phyloP scores from a whole-genome alignment of 345 rosid species.

The Boechera stricta region DNA sequence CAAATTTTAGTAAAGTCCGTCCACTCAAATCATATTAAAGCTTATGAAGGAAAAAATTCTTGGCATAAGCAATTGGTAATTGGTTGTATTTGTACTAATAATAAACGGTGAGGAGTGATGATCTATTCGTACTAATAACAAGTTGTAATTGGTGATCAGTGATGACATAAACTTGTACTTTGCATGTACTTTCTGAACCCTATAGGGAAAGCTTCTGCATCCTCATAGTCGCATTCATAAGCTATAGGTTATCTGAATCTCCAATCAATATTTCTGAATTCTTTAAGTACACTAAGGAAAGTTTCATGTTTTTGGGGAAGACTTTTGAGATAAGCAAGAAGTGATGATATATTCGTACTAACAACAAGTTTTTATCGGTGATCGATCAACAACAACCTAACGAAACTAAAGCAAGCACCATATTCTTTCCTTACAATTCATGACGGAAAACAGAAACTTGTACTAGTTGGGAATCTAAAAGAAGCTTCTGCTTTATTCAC shows the following conservation, averaged over 20 bases:
- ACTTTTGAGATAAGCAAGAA: neutral
- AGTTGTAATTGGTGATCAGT: neutral
- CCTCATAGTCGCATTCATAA: neutral
- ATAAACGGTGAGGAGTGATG: neutral
- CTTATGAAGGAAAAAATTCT: neutral
- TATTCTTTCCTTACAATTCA: neutral
- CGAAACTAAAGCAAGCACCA: neutral
- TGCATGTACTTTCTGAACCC: neutral
- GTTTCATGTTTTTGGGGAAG: neutral
- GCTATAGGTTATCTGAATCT: neutral
- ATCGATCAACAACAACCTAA: neutral
- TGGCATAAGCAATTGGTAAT: neutral
- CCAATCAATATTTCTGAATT: neutral
- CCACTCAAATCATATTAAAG: neutral
- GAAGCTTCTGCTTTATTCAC: neutral
- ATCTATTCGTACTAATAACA: neutral
- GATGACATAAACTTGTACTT: neutral
- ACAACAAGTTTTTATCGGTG: neutral
- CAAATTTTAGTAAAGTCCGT: slow-evolving; percentile 11
- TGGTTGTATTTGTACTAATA: too few species aligned
- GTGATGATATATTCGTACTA: neutral
- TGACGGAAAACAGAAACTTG: neutral
- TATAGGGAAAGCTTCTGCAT: neutral
- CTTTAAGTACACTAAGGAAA: neutral
- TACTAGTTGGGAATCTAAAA: neutral